Conservation (phyloP, 495 filamentous ascomycete species). For the Penicillium canariense region DNA sequence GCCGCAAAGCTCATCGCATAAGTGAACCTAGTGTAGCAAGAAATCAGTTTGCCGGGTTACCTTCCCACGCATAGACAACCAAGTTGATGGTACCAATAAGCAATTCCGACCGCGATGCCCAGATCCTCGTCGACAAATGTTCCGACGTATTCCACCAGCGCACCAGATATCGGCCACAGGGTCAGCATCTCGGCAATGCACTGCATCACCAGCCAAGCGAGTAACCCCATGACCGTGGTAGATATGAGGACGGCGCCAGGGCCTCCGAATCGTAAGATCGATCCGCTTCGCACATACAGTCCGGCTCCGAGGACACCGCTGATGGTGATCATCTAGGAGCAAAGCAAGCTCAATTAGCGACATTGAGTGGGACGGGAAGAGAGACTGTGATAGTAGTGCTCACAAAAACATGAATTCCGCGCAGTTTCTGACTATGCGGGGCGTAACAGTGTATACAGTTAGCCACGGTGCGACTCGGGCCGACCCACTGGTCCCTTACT, state of each 20-base stretch:
- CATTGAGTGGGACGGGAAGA: neutral
- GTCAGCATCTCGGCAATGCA: slow-evolving; percentile 49
- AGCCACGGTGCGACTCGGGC: neutral
- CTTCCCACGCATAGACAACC: neutral
- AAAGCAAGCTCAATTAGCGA: neutral
- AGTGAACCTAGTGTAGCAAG: slow-evolving; percentile 36
- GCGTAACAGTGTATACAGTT: neutral
- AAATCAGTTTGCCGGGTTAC: neutral
- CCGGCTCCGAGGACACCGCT: slow-evolving; percentile 47
- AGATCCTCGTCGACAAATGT: slow-evolving; percentile 49
- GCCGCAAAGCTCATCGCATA: slow-evolving; percentile 43
- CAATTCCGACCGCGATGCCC: slow-evolving; percentile 43
- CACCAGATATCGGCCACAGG: slow-evolving; percentile 49
- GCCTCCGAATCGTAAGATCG: slow-evolving; percentile 42
- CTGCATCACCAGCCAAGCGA: slow-evolving; percentile 45
- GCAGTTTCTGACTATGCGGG: neutral
- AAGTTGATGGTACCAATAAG: slow-evolving; percentile 41
- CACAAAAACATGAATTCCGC: neutral
- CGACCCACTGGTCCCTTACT: neutral
- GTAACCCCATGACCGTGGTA: slow-evolving; percentile 39
- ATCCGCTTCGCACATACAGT: slow-evolving; percentile 46
- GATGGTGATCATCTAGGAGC: slow-evolving; percentile 43
- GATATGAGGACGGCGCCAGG: slow-evolving; percentile 43
- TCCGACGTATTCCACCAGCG: slow-evolving; percentile 45
- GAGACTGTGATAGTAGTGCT: neutral